Base-by-base conservation (phyloP, 2,329 filamentous ascomycete genomes). In the Fusarium pseudocircinatum region DNA sequence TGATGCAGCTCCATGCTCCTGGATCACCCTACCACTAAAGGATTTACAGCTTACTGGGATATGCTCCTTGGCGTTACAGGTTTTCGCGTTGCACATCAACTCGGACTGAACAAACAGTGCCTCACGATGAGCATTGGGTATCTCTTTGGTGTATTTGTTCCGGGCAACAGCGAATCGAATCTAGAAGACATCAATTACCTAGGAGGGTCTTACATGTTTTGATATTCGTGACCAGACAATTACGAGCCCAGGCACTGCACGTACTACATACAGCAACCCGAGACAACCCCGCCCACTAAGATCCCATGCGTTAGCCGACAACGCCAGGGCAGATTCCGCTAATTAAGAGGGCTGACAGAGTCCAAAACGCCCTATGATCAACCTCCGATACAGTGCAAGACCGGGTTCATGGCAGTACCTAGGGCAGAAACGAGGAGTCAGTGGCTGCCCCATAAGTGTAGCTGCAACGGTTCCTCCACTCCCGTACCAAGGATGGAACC, bases 381-480 rank as follows among this genome's bases (percentile, higher is more conserved):
- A 46, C 64, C 43, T 39, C 39, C 36, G 37, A 50, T 44, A 32
- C 60, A 46, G 46, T 43, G 44, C 56, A 60, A 30, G 56, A 36
- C 46, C 32, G 6, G 47, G 58, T 54, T 54, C 46, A 39, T 37
- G 44, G 30, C 40, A 26, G 24, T 15, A 42, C 39, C 39, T n/a
- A 15, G 39, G 40, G 44, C 52, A 61, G 47, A 49, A 62, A 62
- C 50, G 39, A 44, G 64, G 57, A 44, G 59, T 28, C 43, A 46
- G 43, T 63, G 64, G 50, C 37, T 63, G 43, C 37, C 40, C 40
- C 54, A 40, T 58, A 58, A 58, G 30, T 49, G 28, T 26, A 50
- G 39, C 28, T 63, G 43, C 40, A 69, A 69, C 66, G 43, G 66
- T 63, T 63, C 49, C 43, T 67, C 63, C 53, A 67, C 46, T 30